Base-by-base conservation (phyloP, 768 basidiomycete species). In the Gyrodon lividus region DNA sequence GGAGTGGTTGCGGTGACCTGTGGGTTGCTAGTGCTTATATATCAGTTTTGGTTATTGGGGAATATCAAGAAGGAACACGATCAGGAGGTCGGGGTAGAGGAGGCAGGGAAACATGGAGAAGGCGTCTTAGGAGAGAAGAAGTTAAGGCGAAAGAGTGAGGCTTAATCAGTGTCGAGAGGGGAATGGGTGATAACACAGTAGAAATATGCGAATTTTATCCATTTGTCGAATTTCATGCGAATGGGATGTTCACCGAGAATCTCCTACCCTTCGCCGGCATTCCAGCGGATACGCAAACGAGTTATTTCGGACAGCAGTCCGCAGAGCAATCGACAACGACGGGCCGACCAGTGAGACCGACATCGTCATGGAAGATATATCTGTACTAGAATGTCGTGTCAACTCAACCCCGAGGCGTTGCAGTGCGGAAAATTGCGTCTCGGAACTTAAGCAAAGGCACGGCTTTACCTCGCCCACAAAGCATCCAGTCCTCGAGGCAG, bases 41-140 rank as follows among this genome's bases (percentile, higher is more conserved):
- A 82, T 46, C 69, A 71, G 37, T 64, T 78, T 20, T 79, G 77
- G 74, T 61, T 76, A 44, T 51, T 79, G 38, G 65, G 73, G 37
- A 63, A 69, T 44, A 65, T 81, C 24, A 79, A 70, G 64, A 63
- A 67, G 48, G 67, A 72, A 51, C 79, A 81, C 54, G 69, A 76
- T 49, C 52, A 43, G 30, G 55, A 68, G 46, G 67, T 77, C 14
- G 80, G 78, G 33, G 65, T 64, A 44, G 72, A 78, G 59, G 51
- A 56, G 31, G 69, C 74, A 6, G 78, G 77, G 22, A 68, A 68
- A 40, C 71, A 76, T 49, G 78, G 78, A 13, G 77, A 76, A 53
- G 78, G 78, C 2, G 30, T 71, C 33, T 40, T 68, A 41, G 64
- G 37, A 43, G 52, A 26, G 43, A 56, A 47, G 26, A 57, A n/a